phyloP scores from a whole-genome alignment of 164 flowering plant genomes.

The Magnolia officinalis region DNA sequence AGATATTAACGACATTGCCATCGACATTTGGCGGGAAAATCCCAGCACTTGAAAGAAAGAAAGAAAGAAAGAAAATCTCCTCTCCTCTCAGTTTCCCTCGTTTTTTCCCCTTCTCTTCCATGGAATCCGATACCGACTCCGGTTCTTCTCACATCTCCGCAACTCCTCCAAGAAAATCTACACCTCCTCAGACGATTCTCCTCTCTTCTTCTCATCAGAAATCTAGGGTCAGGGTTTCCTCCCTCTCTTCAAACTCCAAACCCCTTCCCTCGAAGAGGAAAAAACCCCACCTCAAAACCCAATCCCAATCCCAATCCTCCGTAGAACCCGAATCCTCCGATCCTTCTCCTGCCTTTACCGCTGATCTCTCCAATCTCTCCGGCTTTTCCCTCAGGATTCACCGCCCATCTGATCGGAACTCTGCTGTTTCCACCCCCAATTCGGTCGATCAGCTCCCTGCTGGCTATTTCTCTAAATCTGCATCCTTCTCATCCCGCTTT shows the following conservation, averaged over 20 bases:
- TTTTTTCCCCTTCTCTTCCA: conserved; percentile 3
- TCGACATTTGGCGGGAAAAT: too few relatives aligned
- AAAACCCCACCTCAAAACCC: conserved; percentile 15
- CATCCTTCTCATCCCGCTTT: conserved; percentile 34
- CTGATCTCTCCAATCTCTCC: conserved; percentile 8
- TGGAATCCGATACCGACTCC: conserved; percentile 75
- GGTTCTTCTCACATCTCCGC: conserved; percentile 83
- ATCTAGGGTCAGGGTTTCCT: conserved; percentile 14
- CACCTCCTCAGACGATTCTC: conserved; percentile 8
- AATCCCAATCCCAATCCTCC: conserved; percentile 13
- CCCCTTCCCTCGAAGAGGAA: conserved; percentile 4
- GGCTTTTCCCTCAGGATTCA: conserved; percentile 39
- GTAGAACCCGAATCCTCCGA: neutral
- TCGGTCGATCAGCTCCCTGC: conserved; percentile 38
- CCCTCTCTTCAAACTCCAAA: conserved; percentile 16
- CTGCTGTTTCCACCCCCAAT: conserved; percentile 4
- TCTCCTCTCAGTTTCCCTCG: neutral
- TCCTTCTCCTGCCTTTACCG: conserved; percentile 7
- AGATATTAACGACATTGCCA: too few relatives aligned
- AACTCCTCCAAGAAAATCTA: conserved; percentile 59
- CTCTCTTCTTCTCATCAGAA: conserved; percentile 13
- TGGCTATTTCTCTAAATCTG: conserved; percentile 38
- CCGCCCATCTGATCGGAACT: conserved; percentile 14
- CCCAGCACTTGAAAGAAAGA: too few relatives aligned
- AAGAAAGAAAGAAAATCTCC: neutral